A percentile compares a stretch with the other conserved stretches of the same genome.
Evolutionary conservation across 2,329 filamentous ascomycete species (phyloP).

Genomic region (Pseudocercospora eumusae): DNA sequence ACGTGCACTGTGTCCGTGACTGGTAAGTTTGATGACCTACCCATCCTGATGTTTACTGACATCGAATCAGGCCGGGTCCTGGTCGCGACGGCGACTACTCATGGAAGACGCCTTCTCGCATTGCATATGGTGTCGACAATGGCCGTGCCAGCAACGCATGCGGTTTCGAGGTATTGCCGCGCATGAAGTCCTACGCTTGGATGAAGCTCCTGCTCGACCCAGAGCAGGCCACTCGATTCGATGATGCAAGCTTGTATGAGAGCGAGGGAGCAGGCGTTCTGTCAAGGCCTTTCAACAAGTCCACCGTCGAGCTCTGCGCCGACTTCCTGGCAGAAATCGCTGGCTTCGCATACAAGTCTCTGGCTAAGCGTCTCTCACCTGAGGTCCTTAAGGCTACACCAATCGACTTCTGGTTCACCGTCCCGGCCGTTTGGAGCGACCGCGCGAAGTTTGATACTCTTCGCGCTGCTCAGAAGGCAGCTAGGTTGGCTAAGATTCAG

Average conservation of each 20-base stretch:
- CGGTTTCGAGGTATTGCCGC: constrained; percentile 15
- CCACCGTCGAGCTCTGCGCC: constrained; percentile 16
- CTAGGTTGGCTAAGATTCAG: constrained; percentile 70
- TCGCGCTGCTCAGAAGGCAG: constrained; percentile 70
- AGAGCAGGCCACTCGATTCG: constrained; percentile 11
- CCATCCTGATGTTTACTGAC: no score
- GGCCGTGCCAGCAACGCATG: neutral
- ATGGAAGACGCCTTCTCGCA: constrained; percentile 20
- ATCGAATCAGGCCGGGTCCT: no score
- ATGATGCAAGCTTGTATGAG: constrained; percentile 14
- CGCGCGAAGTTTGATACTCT: constrained; percentile 75
- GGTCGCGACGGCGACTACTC: no score
- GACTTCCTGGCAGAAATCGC: constrained; percentile 19
- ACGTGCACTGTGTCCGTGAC: constrained; percentile 16
- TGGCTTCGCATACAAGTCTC: constrained; percentile 3
- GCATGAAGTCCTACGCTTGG: constrained; percentile 17
- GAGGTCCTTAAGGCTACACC: constrained; percentile 55
- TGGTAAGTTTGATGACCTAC: no score
- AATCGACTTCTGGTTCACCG: constrained; percentile 75
- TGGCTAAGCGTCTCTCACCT: neutral
- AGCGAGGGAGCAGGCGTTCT: constrained; percentile 19
- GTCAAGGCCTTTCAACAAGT: constrained; percentile 2
- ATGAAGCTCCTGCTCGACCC: constrained; percentile 22
- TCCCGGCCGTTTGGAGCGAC: constrained; percentile 78
- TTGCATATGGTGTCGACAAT: constrained; percentile 16